phyloP scores from a whole-genome alignment of 768 basidiomycete species.

The Podaxis pistillaris region DNA sequence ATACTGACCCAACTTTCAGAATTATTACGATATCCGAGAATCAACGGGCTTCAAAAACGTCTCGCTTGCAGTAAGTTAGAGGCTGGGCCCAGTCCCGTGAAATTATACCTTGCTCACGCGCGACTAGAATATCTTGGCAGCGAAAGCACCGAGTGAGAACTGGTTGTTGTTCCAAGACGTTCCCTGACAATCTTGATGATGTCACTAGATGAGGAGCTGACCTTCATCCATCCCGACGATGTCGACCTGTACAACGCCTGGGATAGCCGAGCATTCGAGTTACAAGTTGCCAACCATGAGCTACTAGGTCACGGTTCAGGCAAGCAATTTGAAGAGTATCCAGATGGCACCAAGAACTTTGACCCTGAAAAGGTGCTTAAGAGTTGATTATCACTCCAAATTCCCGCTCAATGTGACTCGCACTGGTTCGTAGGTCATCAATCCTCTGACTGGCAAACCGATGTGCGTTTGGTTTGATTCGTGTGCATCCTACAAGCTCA shows the following conservation, averaged over 20 bases:
- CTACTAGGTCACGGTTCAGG: conserved; percentile 85
- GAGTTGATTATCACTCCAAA: background rate
- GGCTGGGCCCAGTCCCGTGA: background rate
- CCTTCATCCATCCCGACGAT: conserved; percentile 83
- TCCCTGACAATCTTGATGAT: background rate
- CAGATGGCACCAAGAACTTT: conserved; percentile 80
- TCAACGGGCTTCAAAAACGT: conserved; percentile 88
- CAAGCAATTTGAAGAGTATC: conserved; percentile 75
- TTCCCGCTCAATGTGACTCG: conserved; percentile 1
- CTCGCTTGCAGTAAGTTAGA: conserved; percentile 61
- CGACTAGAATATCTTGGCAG: conserved; percentile 74
- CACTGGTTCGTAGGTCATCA: conserved; percentile 53
- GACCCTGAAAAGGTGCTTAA: conserved; percentile 57
- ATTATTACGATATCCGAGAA: conserved; percentile 84
- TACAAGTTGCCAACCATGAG: conserved; percentile 91
- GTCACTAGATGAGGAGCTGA: conserved; percentile 64
- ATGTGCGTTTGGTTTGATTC: conserved; percentile 43
- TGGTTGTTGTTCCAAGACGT: background rate
- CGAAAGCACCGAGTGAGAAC: conserved; percentile 75
- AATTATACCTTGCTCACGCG: background rate
- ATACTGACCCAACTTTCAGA: conserved; percentile 33
- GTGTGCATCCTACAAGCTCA: background rate
- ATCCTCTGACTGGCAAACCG: conserved; percentile 76
- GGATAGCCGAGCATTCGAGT: conserved; percentile 77
- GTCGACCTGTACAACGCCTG: conserved; percentile 70